Evolutionary conservation across 371 early-diverging fungal species (phyloP), one percentile per base, ranked within the genome.

Genomic region (Chytridium lagenaria): DNA sequence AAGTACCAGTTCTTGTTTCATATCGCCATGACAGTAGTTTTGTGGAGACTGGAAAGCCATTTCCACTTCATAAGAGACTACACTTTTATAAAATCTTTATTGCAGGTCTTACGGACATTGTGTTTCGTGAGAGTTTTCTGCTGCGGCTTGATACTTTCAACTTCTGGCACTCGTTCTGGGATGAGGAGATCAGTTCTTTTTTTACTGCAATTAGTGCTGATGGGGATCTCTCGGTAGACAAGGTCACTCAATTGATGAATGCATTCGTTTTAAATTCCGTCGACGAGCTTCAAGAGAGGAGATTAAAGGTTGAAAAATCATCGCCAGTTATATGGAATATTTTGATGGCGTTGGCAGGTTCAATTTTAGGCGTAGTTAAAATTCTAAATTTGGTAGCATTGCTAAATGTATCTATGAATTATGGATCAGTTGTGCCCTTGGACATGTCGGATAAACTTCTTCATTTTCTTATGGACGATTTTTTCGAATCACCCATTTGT

Each of bases 81-180:
- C 55, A 7, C 12, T 52, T 52, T 52, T 52, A 52, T 26, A 52
- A 52, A 26, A 52, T 52, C 23, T 26, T 52, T 52, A 12, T 52
- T 22, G 26, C 55, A 15, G 55, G 55, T 5, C 26, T 52, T 7
- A 52, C 12, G 5, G 55, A 52, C 26, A n/a, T 26, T 5, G 5
- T 23, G 12, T 52, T 52, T 26, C 12, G 26, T 15, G 55, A 52
- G 16, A 52, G 23, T 26, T n/a, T n/a, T 26, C 5, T 26, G 55
- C 12, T 22, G 12, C 12, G 55, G 26, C 26, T 52, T 5, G n/a
- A 52, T 5, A 23, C 55, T 12, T 26, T 22, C n/a, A 26, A 26
- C 26, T 52, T 52, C 26, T 52, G 55, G 55, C 12, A 5, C 26
- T 26, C n/a, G 5, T 52, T 52, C 23, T 52, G 55, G 55, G 55